Base-by-base conservation (phyloP, 768 basidiomycete species). In the Boletus tomentosulus region DNA sequence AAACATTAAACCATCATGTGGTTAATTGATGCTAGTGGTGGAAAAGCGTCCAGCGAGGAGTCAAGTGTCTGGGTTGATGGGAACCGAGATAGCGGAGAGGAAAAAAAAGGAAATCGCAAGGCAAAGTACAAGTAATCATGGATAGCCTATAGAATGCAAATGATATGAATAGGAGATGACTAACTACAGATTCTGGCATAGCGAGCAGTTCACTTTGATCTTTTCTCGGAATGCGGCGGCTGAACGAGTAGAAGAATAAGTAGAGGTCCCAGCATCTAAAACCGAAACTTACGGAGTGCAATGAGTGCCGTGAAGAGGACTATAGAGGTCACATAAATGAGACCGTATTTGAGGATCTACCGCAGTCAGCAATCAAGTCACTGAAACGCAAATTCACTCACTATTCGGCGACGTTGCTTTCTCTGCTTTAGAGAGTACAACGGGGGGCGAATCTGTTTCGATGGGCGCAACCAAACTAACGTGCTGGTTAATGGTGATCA, bases 391-490 rank as follows among this genome's bases (percentile, higher is more conserved):
- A 35, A 27, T 8, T 31, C 31, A 76, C 84, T 67, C 66, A 96
- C 92, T 62, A 95, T 94, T 81, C 86, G 87, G 53, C 92, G 85
- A 50, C 95, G 86, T 66, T 93, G 91, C 68, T 83, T 83, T 71
- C 87, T 88, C 73, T 94, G 89, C 72, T 92, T 92, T 68, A 91
- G 79, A 45, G 87, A 88, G 72, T 91, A 98, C 62, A 98, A 74
- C 0, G 94, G 93, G 2, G 94, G 85, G 44, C 91, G 89, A 58
- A 96, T 96, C 72, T 95, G 93, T 68, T 92, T 92, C 50, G 92
- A 94, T 22, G 92, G 93, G 24, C 90, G 85, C 46, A 98, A 76
- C 96, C 97, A 98, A 79, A 98, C 89, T 92, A 61, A 11, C 49
- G 48, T 51, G 45, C 50, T 44, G 1, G 56, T 71, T 42, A 73